Conservation (phyloP, 495 filamentous ascomycete species). For the Monascus purpureus region DNA sequence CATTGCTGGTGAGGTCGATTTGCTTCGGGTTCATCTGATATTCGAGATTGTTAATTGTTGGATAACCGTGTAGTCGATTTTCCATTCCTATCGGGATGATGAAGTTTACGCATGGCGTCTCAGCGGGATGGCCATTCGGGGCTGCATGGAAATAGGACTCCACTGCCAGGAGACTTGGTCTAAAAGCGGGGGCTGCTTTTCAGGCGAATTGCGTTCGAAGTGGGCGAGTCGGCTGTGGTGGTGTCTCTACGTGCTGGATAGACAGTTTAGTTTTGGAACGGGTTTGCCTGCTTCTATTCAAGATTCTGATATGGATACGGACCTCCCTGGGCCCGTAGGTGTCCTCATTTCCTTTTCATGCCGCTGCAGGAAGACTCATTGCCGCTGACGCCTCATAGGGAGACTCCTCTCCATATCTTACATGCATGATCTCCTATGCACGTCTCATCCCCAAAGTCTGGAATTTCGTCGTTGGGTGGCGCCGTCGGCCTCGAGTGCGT, state of each 20-base stretch:
- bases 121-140: conserved; percentile 55
- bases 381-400: conserved; percentile 1
- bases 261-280: conserved; percentile 68
- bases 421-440: conserved; percentile 60
- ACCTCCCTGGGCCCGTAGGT: conserved; percentile 56
- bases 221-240: conserved; percentile 61
- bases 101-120: conserved; percentile 67
- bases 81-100: conserved; percentile 67
- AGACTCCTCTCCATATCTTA: conserved; percentile 48
- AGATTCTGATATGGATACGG: conserved; percentile 68
- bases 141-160: conserved; percentile 64
- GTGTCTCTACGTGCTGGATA: conserved; percentile 70
- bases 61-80: conserved; percentile 48
- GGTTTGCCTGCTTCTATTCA: conserved; percentile 68
- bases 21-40: too few species aligned
- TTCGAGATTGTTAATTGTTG: too few species aligned
- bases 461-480: conserved; percentile 39
- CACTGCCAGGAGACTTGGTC: conserved; percentile 61
- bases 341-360: neutral
- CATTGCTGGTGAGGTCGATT: conserved; percentile 37
- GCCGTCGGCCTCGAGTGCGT: conserved; percentile 29
- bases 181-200: conserved; percentile 37
- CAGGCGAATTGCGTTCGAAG: conserved; percentile 44
- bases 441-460: conserved; percentile 64
- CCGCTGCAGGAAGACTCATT: neutral